phyloP scores from a whole-genome alignment of 768 basidiomycete genomes.

The Boletus fagicola region DNA sequence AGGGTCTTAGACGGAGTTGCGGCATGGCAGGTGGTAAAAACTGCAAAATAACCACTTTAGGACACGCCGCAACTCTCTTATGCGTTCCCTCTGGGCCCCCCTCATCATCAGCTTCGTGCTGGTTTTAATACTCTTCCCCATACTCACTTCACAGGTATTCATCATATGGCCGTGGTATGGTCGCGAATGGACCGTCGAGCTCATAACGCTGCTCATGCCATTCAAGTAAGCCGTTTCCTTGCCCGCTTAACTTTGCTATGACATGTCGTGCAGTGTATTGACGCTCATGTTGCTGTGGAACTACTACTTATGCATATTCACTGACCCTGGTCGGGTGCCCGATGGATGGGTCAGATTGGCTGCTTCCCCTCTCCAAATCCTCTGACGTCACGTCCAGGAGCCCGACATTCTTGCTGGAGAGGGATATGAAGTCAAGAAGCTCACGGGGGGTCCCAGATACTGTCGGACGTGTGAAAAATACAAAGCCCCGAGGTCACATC shows the following conservation, averaged over 20 bases:
- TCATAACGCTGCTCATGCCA: constrained; percentile 73
- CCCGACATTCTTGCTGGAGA: constrained; percentile 67
- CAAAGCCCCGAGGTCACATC: constrained; percentile 90
- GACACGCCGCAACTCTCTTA: constrained; percentile 20
- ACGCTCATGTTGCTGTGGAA: constrained; percentile 83
- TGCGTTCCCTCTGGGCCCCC: constrained; percentile 52
- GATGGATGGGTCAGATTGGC: constrained; percentile 59
- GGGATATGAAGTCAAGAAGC: constrained; percentile 87
- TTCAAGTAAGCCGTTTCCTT: constrained; percentile 72
- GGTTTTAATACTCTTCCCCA: constrained; percentile 79
- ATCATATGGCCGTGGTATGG: constrained; percentile 95
- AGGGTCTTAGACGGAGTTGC: constrained; percentile 7
- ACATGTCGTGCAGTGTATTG: constrained; percentile 49
- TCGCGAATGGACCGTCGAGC: constrained; percentile 64
- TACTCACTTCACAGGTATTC: constrained; percentile 86
- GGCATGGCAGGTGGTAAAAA: constrained; percentile 18
- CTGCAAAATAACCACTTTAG: constrained; percentile 3
- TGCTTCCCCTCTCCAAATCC: neutral
- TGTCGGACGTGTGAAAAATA: constrained; percentile 84
- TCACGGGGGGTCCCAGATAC: constrained; percentile 78
- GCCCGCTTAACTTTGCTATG: constrained; percentile 6
- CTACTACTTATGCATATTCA: constrained; percentile 79
- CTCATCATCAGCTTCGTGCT: constrained; percentile 69
- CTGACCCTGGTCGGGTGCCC: constrained; percentile 86
- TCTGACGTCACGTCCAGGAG: constrained; percentile 38